phyloP scores from a whole-genome alignment of 108 stramenopile species.

The Fragilaria crotonensis region DNA sequence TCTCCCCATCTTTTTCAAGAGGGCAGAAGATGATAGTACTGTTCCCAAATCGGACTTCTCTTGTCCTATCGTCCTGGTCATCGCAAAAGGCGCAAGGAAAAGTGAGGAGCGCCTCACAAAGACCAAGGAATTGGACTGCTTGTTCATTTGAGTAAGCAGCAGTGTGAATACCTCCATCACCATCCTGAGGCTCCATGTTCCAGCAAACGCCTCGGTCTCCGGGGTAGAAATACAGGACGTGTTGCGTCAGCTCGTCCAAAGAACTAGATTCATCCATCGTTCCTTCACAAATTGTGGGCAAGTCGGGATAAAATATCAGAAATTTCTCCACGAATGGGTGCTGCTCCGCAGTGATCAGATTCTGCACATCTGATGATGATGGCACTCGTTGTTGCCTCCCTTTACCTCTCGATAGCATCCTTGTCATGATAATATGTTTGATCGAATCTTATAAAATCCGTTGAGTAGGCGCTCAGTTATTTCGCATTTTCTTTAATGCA shows the following conservation, averaged over 20 bases:
- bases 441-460: no score
- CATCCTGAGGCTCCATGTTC: background rate
- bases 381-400: no score
- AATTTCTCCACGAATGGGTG: background rate
- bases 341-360: no score
- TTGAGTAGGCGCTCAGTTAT: no score
- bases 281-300: background rate
- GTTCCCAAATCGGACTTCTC: conserved; percentile 39
- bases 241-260: background rate
- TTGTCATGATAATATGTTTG: no score
- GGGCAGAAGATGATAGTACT: conserved; percentile 61
- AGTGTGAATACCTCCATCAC: no score
- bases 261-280: background rate
- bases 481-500: no score
- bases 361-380: no score
- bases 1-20: conserved; percentile 29
- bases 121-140: conserved; percentile 51
- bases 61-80: conserved; percentile 14
- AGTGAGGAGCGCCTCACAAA: conserved; percentile 50
- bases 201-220: background rate
- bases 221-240: background rate
- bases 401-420: no score
- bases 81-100: conserved; percentile 36
- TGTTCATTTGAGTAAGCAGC: conserved; percentile 1
- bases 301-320: background rate